These are phyloP conservation scores for Megacollybia marginata DNA, from an alignment of 768 basidiomycete species.

Conservation along the genomic window DNA sequence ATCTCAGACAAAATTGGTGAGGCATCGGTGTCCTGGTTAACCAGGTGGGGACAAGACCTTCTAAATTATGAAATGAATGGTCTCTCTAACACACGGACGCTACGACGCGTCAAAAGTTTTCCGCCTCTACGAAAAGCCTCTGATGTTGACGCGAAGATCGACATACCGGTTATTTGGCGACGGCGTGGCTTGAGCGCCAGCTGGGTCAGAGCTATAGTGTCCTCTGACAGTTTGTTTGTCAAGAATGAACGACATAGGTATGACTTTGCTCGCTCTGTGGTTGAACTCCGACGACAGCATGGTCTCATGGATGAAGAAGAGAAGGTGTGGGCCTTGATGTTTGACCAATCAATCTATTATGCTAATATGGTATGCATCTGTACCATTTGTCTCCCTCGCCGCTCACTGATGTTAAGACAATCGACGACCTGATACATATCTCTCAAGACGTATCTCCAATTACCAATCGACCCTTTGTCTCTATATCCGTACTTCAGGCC, in stretches of 20 bases:
- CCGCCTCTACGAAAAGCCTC: background rate
- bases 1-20: conserved; percentile 90
- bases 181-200: conserved; percentile 58
- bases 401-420: conserved; percentile 36
- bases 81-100: conserved; percentile 7
- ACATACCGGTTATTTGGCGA: conserved; percentile 59
- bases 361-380: conserved; percentile 60
- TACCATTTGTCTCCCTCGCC: conserved; percentile 9
- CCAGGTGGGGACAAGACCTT: conserved; percentile 79
- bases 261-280: conserved; percentile 62
- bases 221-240: conserved; percentile 76
- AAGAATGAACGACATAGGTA: conserved; percentile 76
- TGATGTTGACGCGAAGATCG: conserved; percentile 8
- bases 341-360: conserved; percentile 76
- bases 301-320: conserved; percentile 60
- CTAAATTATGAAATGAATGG: conserved; percentile 51
- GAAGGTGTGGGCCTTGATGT: conserved; percentile 59
- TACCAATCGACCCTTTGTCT: conserved; percentile 63
- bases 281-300: conserved; percentile 60
- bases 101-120: background rate
- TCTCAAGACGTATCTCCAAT: conserved; percentile 69
- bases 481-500: conserved; percentile 58
- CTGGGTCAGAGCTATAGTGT: conserved; percentile 71
- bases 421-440: conserved; percentile 73
- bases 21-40: conserved; percentile 80